Base-by-base conservation (phyloP, 768 basidiomycete genomes). In the Boletus pseudopeckii region DNA sequence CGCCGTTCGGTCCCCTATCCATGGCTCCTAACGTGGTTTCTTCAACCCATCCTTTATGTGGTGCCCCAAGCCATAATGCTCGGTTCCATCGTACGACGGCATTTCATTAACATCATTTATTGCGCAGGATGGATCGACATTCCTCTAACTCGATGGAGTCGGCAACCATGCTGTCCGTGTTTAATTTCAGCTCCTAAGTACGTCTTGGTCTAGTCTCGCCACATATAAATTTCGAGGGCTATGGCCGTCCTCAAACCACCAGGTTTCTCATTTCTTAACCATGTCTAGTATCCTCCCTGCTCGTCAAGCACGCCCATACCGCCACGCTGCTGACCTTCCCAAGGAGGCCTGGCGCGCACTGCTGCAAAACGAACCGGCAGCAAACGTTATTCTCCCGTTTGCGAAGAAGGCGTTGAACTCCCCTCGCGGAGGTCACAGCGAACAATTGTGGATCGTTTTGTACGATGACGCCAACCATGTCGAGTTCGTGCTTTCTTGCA, bases 361-460 rank as follows among this genome's bases (percentile, higher is more conserved):
- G 13, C 37, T 26, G 1, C 54, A 48, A 5, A 48, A 70, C 8
- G 72, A 77, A 34, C 63, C 59, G 0, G 46, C 64, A 4, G 69
- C 76, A 3, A 80, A 81, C 48, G 56, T 77, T 40, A 60, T 80
- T 18, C 66, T 72, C 15, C 72, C 80, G 0, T 71, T 72, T 26
- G 76, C 75, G 1, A 57, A 48, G 43, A 75, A 72, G 54, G 59
- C 67, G 24, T 45, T 48, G 24, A n/a, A 47, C 15, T 44, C 34
- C 10, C 45, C 55, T 43, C 50, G 41, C 22, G 45, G 3, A 1
- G 18, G 7, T 3, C 30, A 15, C 4, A 13, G 20, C 10, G 24
- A 46, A 3, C 67, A 69, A 3, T 20, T 64, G 7, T 76, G 77
- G 75, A 63, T 77, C 1, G 65, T 55, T 4, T 59, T 65, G 20